Conservation (phyloP, 2,329 filamentous ascomycete species). For the Colletotrichum limetticola region DNA sequence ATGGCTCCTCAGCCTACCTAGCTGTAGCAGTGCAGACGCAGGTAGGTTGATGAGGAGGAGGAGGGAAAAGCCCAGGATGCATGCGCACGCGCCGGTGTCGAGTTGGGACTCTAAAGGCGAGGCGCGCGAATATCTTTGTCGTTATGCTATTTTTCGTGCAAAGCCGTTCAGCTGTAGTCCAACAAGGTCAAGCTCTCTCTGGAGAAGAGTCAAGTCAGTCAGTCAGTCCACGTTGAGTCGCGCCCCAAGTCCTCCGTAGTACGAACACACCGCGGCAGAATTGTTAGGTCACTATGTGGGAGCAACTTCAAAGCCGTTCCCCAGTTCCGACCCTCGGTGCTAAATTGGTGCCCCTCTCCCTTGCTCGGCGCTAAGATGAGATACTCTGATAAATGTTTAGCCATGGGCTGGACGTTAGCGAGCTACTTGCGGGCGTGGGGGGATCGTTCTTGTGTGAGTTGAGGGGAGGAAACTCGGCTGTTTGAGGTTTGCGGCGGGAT, state of each 20-base stretch:
- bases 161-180: not conserved
- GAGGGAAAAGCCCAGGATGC: constrained; percentile 9
- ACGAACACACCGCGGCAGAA: constrained; percentile 2
- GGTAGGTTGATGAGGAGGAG: constrained; percentile 12
- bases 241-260: not conserved
- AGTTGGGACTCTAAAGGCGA: not conserved
- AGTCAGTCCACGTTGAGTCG: not conserved
- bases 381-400: constrained; percentile 32
- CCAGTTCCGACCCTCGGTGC: constrained; percentile 7
- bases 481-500: not conserved
- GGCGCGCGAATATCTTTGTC: not conserved
- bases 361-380: not conserved
- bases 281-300: not conserved
- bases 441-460: not conserved
- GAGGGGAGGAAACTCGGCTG: not conserved
- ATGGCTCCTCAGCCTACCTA: constrained; percentile 28
- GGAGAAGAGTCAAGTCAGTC: not conserved
- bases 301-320: constrained; percentile 9
- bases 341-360: constrained; percentile 22
- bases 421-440: not conserved
- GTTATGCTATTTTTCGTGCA: constrained; percentile 5
- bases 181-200: constrained; percentile 14
- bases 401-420: not conserved
- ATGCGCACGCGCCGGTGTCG: constrained; percentile 10
- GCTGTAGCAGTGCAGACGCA: constrained; percentile 11